phyloP scores from a whole-genome alignment of 805 yeast genomes.

The Maudiozyma bulderi region DNA sequence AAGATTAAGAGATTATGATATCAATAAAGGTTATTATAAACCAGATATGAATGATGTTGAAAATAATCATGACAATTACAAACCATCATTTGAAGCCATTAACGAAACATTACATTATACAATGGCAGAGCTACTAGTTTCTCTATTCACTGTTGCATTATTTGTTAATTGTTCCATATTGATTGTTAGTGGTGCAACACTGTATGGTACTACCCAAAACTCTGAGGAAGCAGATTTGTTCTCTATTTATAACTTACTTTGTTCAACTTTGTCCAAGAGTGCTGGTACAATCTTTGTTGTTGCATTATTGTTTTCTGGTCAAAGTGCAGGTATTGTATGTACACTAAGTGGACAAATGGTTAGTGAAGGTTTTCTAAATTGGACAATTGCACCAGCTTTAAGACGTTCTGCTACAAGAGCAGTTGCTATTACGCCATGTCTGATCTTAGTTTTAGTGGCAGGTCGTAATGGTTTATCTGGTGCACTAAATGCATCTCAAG shows the following conservation, averaged over 20 bases:
- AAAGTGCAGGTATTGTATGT: conserved; percentile 92
- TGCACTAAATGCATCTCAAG: conserved; percentile 79
- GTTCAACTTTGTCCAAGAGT: conserved; percentile 51
- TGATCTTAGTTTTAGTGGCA: conserved; percentile 58
- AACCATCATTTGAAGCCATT: conserved; percentile 76
- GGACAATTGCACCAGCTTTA: conserved; percentile 73
- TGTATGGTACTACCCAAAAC: conserved; percentile 45
- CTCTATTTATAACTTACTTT: conserved; percentile 62
- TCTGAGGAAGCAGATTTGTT: conserved; percentile 72
- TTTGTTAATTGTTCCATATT: conserved; percentile 85
- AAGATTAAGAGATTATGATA: conserved; percentile 69
- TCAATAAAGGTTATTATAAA: conserved; percentile 51
- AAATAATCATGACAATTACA: conserved; percentile 39
- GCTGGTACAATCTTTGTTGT: conserved; percentile 81
- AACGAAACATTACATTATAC: conserved; percentile 74
- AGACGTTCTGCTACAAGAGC: conserved; percentile 75
- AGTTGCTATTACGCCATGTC: conserved; percentile 80
- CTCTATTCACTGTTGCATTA: conserved; percentile 80
- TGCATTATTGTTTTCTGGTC: conserved; percentile 80
- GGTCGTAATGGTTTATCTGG: conserved; percentile 76
- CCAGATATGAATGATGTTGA: conserved; percentile 30
- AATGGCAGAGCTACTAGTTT: conserved; percentile 69
- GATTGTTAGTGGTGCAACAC: conserved; percentile 87
- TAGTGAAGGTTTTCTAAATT: conserved; percentile 77
- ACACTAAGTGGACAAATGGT: conserved; percentile 93